A percentile compares a stretch with the other conserved stretches of the same genome.
Evolutionary conservation across 176 grass and related monocot genomes (phyloP).

Genomic region (Oryza australiensis): DNA sequence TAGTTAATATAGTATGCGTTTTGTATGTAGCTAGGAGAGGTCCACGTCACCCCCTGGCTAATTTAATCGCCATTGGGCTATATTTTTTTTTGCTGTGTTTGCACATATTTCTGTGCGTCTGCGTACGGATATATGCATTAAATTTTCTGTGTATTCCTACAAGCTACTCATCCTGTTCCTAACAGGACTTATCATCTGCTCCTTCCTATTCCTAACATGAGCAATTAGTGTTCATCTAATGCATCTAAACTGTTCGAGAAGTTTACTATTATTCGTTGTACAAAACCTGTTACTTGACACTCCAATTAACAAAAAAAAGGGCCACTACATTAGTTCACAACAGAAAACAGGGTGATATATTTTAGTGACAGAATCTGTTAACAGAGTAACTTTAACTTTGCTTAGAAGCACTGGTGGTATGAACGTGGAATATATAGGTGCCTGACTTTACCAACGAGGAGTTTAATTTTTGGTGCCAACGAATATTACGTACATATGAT

Average conservation of each 20-base stretch:
- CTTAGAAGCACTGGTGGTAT: too few species aligned
- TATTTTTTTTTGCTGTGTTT: not conserved
- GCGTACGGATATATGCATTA: not conserved
- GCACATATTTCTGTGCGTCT: not conserved
- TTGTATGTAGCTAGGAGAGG: not conserved
- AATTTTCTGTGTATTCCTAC: not conserved
- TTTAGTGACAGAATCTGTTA: not conserved
- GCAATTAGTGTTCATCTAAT: not conserved
- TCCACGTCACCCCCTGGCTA: slow-evolving; percentile 25
- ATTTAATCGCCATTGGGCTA: not conserved
- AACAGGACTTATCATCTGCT: not conserved
- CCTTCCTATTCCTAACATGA: not conserved
- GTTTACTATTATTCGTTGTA: too few species aligned
- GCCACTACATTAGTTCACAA: not conserved
- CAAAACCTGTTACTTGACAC: too few species aligned
- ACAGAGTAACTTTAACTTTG: too few species aligned
- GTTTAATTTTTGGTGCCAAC: too few species aligned
- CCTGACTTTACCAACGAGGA: too few species aligned
- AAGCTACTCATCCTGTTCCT: not conserved
- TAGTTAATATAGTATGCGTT: not conserved
- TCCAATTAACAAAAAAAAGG: too few species aligned
- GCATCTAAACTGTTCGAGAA: too few species aligned
- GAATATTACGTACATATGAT: too few species aligned
- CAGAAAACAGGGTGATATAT: not conserved
- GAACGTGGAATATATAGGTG: too few species aligned